These are phyloP conservation scores for Chaetomiaceae sp. DNA, from an alignment of 2,329 filamentous ascomycete genomes.

Conservation along the genomic window DNA sequence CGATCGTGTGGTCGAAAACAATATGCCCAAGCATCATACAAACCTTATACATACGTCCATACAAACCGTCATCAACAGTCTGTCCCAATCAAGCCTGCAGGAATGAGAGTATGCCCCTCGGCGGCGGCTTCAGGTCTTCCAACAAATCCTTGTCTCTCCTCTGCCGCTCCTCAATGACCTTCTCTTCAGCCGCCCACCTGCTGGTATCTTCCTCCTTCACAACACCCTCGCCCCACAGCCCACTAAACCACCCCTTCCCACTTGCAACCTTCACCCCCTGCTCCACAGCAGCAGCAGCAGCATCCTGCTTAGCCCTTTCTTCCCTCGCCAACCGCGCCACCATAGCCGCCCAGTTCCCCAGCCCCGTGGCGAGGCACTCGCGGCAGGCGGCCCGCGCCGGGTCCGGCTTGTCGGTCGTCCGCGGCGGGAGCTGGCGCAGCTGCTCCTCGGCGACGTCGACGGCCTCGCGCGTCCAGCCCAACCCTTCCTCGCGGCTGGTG, in stretches of 20 bases:
- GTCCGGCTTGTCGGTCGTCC: constrained; percentile 25
- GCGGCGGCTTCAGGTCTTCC: constrained; percentile 40
- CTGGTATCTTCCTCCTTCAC: constrained; percentile 32
- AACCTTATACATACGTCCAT: not conserved
- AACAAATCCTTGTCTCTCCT: constrained; percentile 47
- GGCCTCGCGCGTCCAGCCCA: constrained; percentile 85
- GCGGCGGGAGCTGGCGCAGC: constrained; percentile 39
- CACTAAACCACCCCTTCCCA: constrained; percentile 31
- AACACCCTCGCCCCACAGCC: constrained; percentile 35
- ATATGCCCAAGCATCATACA: no score
- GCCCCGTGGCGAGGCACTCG: constrained; percentile 68
- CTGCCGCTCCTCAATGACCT: constrained; percentile 47
- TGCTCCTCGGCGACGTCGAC: constrained; percentile 73
- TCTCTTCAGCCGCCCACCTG: constrained; percentile 50
- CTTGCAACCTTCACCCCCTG: not conserved
- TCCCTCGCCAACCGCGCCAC: constrained; percentile 56
- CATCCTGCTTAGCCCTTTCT: constrained; percentile 35
- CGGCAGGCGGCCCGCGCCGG: constrained; percentile 57
- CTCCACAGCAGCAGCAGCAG: not conserved
- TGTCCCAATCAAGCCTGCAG: constrained; percentile 11
- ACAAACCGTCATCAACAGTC: no score
- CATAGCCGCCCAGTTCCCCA: constrained; percentile 82
- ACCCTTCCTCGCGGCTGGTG: constrained; percentile 55
- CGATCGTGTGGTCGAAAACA: no score
- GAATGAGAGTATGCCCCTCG: constrained; percentile 18